phyloP scores from a whole-genome alignment of 139 green algal genomes.

The Tetradesmus obliquus region DNA sequence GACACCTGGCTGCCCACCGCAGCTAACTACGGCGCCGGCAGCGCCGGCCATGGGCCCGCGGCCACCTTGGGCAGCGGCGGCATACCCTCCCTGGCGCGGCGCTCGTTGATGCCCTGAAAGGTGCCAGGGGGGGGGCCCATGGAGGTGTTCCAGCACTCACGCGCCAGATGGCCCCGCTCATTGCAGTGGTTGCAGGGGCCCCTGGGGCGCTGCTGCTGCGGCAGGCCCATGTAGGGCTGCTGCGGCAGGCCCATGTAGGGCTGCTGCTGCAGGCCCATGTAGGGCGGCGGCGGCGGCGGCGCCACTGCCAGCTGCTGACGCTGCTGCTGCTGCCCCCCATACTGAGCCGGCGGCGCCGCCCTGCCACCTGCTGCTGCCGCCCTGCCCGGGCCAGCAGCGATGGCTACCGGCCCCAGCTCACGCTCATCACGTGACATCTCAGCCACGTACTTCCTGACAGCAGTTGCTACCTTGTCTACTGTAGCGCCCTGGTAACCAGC shows the following conservation, averaged over 20 bases:
- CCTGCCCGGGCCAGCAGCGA: neutral
- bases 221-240: neutral
- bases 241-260: neutral
- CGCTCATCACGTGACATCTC: too few relatives aligned
- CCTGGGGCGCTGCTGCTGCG: neutral
- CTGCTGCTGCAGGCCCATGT: neutral
- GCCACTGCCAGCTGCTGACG: too few relatives aligned
- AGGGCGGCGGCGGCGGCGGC: too few relatives aligned
- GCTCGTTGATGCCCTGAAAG: neutral
- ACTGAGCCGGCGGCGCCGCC: too few relatives aligned
- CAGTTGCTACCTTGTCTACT: too few relatives aligned
- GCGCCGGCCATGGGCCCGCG: too few relatives aligned
- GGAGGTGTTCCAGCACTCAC: neutral
- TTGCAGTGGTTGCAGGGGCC: neutral
- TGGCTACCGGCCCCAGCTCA: neutral
- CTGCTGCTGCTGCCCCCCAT: neutral
- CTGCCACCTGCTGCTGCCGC: neutral
- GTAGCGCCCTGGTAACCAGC: too few relatives aligned
- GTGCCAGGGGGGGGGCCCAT: too few relatives aligned
- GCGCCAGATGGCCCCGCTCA: neutral
- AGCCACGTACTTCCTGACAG: too few relatives aligned
- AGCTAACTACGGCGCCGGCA: too few relatives aligned
- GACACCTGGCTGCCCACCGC: too few relatives aligned
- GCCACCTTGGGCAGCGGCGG: too few relatives aligned
- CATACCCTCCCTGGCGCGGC: neutral